A percentile compares a stretch with the other conserved stretches of the same genome.
phyloP scores from a whole-genome alignment of 805 yeast species.

The Cyberlindnera bimundalis region DNA sequence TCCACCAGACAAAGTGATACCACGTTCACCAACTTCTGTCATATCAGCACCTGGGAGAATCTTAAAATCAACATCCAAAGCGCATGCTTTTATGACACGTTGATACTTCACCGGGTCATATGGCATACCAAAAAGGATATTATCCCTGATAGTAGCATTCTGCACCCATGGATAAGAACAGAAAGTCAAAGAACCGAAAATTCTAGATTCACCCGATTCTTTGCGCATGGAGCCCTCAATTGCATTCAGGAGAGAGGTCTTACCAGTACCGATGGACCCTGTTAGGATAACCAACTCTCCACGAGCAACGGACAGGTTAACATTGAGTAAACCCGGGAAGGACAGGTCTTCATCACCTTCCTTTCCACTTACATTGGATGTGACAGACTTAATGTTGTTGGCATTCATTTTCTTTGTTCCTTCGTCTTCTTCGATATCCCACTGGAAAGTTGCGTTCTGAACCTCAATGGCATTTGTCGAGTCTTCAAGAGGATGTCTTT shows the following conservation, averaged over 20 bases:
- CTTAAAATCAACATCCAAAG: constrained; percentile 60
- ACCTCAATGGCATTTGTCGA: constrained; percentile 43
- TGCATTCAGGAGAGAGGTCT: constrained; percentile 68
- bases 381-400: neutral
- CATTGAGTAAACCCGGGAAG: constrained; percentile 41
- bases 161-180: constrained; percentile 83
- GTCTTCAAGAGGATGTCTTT: constrained; percentile 32
- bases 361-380: constrained; percentile 2
- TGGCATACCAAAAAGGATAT: constrained; percentile 64
- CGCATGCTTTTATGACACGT: constrained; percentile 59
- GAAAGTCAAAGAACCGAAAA: constrained; percentile 49
- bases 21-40: constrained; percentile 83
- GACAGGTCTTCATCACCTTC: constrained; percentile 24
- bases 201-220: constrained; percentile 45
- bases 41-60: constrained; percentile 70
- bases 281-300: constrained; percentile 75
- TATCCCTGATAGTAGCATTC: constrained; percentile 73
- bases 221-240: constrained; percentile 69
- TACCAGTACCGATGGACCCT: constrained; percentile 82
- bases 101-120: constrained; percentile 50
- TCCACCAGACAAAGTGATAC: constrained; percentile 85
- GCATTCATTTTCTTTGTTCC: constrained; percentile 7
- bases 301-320: constrained; percentile 50
- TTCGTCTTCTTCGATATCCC: constrained; percentile 42
- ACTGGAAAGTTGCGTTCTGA: constrained; percentile 46